Evolutionary conservation across 2,329 filamentous ascomycete species (phyloP), one percentile per base, ranked within the genome.

Genomic region (Fusarium albosuccineum): DNA sequence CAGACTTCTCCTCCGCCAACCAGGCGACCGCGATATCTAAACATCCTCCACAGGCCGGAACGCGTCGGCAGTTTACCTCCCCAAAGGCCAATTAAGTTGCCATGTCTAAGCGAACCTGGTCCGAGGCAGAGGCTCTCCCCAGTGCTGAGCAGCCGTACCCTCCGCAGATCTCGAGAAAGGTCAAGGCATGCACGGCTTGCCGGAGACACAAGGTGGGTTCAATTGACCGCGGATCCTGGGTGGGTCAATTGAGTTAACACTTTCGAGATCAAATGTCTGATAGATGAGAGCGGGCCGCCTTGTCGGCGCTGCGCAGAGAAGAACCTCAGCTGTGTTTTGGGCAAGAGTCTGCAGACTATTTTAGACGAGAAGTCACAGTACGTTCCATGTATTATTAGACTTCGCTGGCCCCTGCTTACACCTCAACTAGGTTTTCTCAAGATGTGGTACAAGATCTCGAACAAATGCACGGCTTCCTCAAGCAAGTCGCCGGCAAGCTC

Each of bases 321-420:
- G 16, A 74, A 73, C n/a, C 61, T 80, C 11, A 70, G 70, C 2
- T 80, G 78, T 39, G 75, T 79, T 0, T 36, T 80, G 30, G 78
- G 77, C 59, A 79, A 79, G 73, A 79, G 75, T 52, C 68, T 80
- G 2, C 78, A 80, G 67, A 79, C 74, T 13, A 73, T 80, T 29
- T 77, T 80, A 10, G 77, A 77, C 53, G 78, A 80, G 53, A 74
- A 76, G 44, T 73, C 74, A 27, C 75, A 77, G 75, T 78, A 65
- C 29, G 5, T 17, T 4, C 16, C 5, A 7, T 44, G 13, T 37
- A 2, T 14, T 4, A 14, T 3, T 22, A 16, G 4, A n/a, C 10
- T 17, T 22, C 11, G 9, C 9, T n/a, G 6, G 7, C 6, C 13
- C 1, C 22, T 10, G 1, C 17, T 39, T 11, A 63, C 5, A 17